Conservation (phyloP, 176 grass and related monocot genomes). For the Canna indica region DNA sequence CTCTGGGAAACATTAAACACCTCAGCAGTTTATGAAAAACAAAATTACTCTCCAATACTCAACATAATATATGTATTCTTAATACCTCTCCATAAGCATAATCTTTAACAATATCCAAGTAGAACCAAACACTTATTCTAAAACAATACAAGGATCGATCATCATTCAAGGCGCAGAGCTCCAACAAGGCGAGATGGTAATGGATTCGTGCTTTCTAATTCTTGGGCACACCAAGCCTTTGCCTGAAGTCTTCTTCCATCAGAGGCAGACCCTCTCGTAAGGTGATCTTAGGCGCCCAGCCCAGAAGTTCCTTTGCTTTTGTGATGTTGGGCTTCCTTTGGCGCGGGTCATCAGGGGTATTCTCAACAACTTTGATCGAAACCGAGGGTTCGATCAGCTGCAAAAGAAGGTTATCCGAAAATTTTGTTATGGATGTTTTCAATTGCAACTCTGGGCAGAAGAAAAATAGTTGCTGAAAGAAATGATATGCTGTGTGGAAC, state of each 20-base stretch:
- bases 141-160: neutral
- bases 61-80: neutral
- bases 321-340: constrained; percentile 30
- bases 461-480: too few species aligned
- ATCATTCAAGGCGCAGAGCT: neutral
- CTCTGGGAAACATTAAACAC: neutral
- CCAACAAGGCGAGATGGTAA: neutral
- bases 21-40: neutral
- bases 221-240: constrained; percentile 62
- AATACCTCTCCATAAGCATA: neutral
- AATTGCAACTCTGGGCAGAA: neutral
- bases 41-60: neutral
- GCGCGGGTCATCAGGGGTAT: constrained; percentile 29
- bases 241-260: constrained; percentile 97
- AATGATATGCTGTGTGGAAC: too few species aligned
- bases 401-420: neutral
- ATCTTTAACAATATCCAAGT: neutral
- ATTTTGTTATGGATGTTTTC: neutral
- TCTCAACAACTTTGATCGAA: constrained; percentile 42
- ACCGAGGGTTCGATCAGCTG: constrained; percentile 87
- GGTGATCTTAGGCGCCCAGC: constrained; percentile 43
- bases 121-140: neutral
- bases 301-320: constrained; percentile 30
- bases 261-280: constrained; percentile 57
- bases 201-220: constrained; percentile 23